These are phyloP conservation scores for Primulina tabacum DNA, from an alignment of 257 asterid genomes.

Conservation along the genomic window DNA sequence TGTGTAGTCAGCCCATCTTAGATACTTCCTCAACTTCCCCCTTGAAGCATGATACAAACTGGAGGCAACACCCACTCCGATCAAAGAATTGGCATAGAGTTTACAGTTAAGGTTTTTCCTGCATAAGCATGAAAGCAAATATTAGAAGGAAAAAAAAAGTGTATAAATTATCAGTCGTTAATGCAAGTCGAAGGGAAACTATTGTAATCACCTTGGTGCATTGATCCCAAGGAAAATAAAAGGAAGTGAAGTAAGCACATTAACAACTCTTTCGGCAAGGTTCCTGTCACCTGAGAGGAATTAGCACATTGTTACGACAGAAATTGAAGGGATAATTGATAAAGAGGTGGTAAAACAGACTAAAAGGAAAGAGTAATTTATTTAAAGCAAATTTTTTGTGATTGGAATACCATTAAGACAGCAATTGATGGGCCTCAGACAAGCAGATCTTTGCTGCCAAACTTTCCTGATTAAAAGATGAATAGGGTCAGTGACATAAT, in stretches of 20 bases:
- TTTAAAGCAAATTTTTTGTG: not conserved
- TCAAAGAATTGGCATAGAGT: slow-evolving; percentile 76
- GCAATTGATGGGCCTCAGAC: slow-evolving; percentile 71
- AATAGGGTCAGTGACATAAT: too few species aligned
- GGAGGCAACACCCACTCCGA: slow-evolving; percentile 92
- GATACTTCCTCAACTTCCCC: slow-evolving; percentile 70
- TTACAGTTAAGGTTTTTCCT: slow-evolving; percentile 75
- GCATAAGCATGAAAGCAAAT: slow-evolving; percentile 31
- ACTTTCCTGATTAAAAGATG: slow-evolving; percentile 47
- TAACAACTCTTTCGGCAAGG: slow-evolving; percentile 59
- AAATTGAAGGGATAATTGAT: slow-evolving; percentile 1
- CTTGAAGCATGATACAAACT: slow-evolving; percentile 77
- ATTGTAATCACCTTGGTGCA: slow-evolving; percentile 59
- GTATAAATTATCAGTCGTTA: not conserved
- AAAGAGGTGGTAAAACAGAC: not conserved
- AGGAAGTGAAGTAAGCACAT: slow-evolving; percentile 89
- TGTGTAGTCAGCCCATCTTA: slow-evolving; percentile 98
- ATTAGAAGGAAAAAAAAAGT: not conserved
- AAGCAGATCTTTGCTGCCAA: slow-evolving; percentile 82
- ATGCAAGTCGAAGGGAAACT: slow-evolving; percentile 17
- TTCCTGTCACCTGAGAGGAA: slow-evolving; percentile 57
- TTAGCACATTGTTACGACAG: slow-evolving; percentile 10
- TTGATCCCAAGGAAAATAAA: slow-evolving; percentile 80
- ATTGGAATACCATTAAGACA: slow-evolving; percentile 46
- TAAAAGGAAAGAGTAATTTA: not conserved